Base-by-base conservation (phyloP, 331 rosid genomes). In the Spiraea crenata region DNA sequence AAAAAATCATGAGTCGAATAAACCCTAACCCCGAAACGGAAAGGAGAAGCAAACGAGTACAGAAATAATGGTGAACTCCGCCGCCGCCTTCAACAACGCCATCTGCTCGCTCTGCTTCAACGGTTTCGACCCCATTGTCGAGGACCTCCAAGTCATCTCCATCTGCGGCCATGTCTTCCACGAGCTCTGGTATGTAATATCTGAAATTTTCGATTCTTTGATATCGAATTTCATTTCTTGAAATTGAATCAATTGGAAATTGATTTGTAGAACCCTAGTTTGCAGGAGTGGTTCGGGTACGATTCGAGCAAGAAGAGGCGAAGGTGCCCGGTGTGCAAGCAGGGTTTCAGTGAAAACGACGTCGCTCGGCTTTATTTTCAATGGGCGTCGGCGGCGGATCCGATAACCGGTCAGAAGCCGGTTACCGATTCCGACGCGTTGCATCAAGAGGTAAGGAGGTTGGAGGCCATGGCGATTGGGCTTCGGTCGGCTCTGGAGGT, bases 141-240 rank as follows among this genome's bases (percentile, higher is more conserved):
- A 93, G 83, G 98, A 93, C 31, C 93, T 93, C 64, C 97, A 93
- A 83, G 82, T 93, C 16, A 84, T 93, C 72, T 77, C 89, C 16
- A 73, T 84, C 65, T 90, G 98, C 71, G 97, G 98, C 65, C 98
- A 93, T 57, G 98, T 93, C 81, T 93, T 93, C 75, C 98, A 93
- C 77, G 98, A 90, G 73, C 91, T 93, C 71, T 93, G 98, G 98
- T 93, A 65, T 25, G 2, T 25, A 25, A 25, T 25, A 25, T 25
- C 1, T 25, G 31, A 25, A 25, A 25, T 2, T 25, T 25, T 25
- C 31, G 31, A 25, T 25, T 25, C 1, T 25, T 25, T 25, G 31
- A 25, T 25, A 2, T 25, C 31, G 31, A 25, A 2, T 25, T 25
- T 25, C 31, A 25, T 25, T 25, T 25, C 31, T 25, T 25, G 31